A percentile compares a stretch with the other conserved stretches of the same genome.
Conservation (phyloP, 1,284 basidiomycete species). For the Trametes polyzona region DNA sequence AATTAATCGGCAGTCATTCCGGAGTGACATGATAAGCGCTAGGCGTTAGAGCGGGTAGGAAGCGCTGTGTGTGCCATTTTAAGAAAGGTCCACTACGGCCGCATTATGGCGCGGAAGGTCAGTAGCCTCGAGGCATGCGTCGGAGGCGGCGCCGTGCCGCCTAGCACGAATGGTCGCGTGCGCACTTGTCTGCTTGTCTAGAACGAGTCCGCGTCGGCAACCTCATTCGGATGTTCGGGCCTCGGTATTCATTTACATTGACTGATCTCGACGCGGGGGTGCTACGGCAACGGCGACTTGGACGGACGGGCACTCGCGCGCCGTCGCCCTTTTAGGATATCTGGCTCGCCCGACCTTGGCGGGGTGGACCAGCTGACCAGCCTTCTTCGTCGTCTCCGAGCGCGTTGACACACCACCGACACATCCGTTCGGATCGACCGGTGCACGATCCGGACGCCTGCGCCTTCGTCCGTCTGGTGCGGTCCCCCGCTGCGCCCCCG, state of each 20-base stretch:
- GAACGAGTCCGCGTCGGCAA: neutral
- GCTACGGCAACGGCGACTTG: slow-evolving; percentile 13
- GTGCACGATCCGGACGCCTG: slow-evolving; percentile 9
- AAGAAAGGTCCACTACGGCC: neutral
- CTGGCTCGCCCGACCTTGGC: slow-evolving; percentile 2
- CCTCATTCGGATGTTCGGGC: slow-evolving; percentile 7
- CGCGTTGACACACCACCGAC: slow-evolving; percentile 24
- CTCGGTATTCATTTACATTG: slow-evolving; percentile 5
- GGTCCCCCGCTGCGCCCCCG: slow-evolving; percentile 4
- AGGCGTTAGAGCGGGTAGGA: slow-evolving; percentile 3
- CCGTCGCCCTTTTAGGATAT: slow-evolving; percentile 8
- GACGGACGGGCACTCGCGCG: neutral
- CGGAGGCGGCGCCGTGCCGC: neutral
- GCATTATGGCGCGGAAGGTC: slow-evolving; percentile 10
- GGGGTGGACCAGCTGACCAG: slow-evolving; percentile 18
- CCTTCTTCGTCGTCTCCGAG: neutral
- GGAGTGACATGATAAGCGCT: too few species aligned
- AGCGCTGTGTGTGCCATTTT: neutral
- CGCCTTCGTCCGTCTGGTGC: slow-evolving; percentile 5
- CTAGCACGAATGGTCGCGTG: neutral
- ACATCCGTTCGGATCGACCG: slow-evolving; percentile 22
- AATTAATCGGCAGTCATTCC: too few species aligned
- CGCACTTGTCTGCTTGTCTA: neutral
- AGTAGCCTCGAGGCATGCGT: slow-evolving; percentile 19
- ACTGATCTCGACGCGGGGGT: slow-evolving; percentile 9